A percentile compares a stretch with the other conserved stretches of the same genome.
Evolutionary conservation across 1,284 basidiomycete species (phyloP).

Genomic region (Coniferiporia sulphurascens): DNA sequence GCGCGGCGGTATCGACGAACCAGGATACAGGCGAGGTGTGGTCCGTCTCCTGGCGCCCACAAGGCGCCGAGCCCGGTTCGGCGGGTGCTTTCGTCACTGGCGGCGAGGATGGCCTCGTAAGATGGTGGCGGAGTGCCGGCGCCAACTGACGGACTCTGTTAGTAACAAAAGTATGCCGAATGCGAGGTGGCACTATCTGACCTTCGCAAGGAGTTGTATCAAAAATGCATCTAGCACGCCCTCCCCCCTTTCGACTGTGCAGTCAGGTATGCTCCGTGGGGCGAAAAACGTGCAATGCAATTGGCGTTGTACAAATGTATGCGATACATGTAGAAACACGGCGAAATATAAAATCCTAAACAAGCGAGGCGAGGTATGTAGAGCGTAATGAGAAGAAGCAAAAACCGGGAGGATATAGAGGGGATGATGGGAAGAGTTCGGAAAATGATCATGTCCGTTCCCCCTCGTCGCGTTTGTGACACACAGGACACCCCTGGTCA

Average conservation of each 20-base stretch:
- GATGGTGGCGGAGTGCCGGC: constrained; percentile 74
- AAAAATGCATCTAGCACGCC: too few species aligned
- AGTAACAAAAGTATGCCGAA: not conserved
- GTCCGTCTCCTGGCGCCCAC: constrained; percentile 80
- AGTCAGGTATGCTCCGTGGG: not conserved
- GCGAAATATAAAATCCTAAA: not conserved
- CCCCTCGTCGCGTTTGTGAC: constrained; percentile 54
- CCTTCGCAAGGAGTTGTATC: too few species aligned
- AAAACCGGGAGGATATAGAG: not conserved
- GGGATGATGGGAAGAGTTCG: not conserved
- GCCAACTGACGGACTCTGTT: constrained; percentile 23
- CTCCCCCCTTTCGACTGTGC: not conserved
- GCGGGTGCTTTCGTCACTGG: constrained; percentile 73
- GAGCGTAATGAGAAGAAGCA: not conserved
- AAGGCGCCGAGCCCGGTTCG: constrained; percentile 45
- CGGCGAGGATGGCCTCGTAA: constrained; percentile 74
- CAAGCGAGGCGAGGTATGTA: not conserved
- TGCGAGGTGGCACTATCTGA: too few species aligned
- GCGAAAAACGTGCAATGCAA: not conserved
- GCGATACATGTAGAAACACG: not conserved
- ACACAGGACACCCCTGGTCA: constrained; percentile 70
- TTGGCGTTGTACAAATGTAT: constrained; percentile 3
- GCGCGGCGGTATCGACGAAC: constrained; percentile 72
- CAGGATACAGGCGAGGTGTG: constrained; percentile 81
- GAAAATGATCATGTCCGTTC: constrained; percentile 34